Conservation (phyloP, 768 basidiomycete genomes). For the Termitomyces sp. region DNA sequence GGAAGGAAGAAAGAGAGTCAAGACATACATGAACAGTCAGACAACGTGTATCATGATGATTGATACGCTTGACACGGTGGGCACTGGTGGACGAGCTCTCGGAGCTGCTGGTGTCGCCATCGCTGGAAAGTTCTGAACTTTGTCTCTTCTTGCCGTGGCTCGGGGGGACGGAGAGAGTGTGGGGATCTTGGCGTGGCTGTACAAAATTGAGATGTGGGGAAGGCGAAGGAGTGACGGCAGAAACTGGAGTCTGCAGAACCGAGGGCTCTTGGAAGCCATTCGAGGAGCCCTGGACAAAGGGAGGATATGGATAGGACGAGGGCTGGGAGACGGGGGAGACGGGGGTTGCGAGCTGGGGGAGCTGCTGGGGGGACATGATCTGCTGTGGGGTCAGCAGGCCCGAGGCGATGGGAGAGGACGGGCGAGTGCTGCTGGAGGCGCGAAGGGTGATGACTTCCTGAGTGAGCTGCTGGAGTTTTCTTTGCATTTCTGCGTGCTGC, state of each 20-base stretch:
- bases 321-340: slow-evolving; percentile 31
- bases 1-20: background rate
- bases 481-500: slow-evolving; percentile 54
- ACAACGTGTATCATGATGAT: slow-evolving; percentile 59
- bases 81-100: slow-evolving; percentile 24
- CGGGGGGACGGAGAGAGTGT: too few species aligned
- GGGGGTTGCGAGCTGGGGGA: slow-evolving; percentile 23
- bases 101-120: slow-evolving; percentile 27
- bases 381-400: too few species aligned
- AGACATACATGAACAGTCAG: slow-evolving; percentile 59
- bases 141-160: slow-evolving; percentile 20
- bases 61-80: slow-evolving; percentile 38
- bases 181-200: slow-evolving; percentile 6
- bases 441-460: slow-evolving; percentile 45
- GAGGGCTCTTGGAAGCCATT: too few species aligned
- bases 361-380: too few species aligned
- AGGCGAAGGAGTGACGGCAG: slow-evolving; percentile 25
- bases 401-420: too few species aligned
- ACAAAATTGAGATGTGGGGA: slow-evolving; percentile 19
- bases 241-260: too few species aligned
- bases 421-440: background rate
- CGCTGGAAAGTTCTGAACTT: slow-evolving; percentile 26
- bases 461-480: slow-evolving; percentile 47
- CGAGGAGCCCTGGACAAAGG: slow-evolving; percentile 32
- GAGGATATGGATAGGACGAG: slow-evolving; percentile 21